A percentile compares a stretch with the other conserved stretches of the same genome.
These are phyloP conservation scores for Porodaedalea pini DNA, from an alignment of 1,284 basidiomycete species.

Conservation along the genomic window DNA sequence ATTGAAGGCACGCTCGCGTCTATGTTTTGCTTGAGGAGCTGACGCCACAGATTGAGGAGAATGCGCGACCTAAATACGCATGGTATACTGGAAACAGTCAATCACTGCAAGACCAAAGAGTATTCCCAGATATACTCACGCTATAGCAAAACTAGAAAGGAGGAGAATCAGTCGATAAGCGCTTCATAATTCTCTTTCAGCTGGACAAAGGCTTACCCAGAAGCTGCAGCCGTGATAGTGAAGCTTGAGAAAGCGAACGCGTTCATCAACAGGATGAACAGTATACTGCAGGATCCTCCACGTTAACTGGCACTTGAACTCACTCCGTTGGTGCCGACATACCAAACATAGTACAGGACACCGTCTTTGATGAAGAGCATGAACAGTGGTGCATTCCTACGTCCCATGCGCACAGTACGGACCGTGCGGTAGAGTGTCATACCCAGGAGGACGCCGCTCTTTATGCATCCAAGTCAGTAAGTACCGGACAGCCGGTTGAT, in stretches of 20 bases:
- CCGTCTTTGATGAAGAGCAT: conserved; percentile 8
- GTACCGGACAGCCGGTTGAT: too few relatives aligned
- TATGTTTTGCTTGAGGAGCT: conserved; percentile 4
- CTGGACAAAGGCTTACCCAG: neutral
- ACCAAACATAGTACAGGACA: neutral
- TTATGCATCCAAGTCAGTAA: neutral
- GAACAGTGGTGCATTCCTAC: conserved; percentile 1
- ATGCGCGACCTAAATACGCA: conserved; percentile 1
- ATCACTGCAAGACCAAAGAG: too few relatives aligned
- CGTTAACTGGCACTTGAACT: too few relatives aligned
- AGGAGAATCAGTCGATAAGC: neutral
- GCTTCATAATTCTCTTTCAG: neutral
- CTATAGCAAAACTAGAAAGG: neutral
- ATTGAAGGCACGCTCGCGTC: neutral
- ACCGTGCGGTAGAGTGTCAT: conserved; percentile 4
- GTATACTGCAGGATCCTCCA: neutral
- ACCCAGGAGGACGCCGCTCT: conserved; percentile 3
- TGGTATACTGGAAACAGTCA: neutral
- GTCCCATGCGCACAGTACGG: neutral
- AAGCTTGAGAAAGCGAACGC: conserved; percentile 7
- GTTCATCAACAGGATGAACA: conserved; percentile 2
- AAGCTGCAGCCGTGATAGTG: conserved; percentile 5
- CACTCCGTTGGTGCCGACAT: neutral
- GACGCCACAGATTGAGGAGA: neutral
- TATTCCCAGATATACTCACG: neutral